Evolutionary conservation across 2,329 filamentous ascomycete genomes (phyloP).

Genomic region (Lithohypha guttulata): DNA sequence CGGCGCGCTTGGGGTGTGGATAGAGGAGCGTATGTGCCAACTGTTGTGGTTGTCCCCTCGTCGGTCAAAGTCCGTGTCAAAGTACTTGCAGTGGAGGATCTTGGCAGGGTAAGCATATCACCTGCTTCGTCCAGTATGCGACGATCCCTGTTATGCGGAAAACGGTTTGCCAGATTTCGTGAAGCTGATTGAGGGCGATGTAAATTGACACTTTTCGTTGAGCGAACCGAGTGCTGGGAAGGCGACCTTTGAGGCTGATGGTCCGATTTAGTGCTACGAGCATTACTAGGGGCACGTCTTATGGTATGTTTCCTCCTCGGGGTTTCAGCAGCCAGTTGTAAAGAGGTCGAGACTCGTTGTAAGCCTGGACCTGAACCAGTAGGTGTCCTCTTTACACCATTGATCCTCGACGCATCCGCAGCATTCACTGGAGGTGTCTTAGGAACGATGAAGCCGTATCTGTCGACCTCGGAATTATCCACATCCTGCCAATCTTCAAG

Average conservation of each 20-base stretch:
- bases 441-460: conserved; percentile 54
- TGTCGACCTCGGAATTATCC: conserved; percentile 48
- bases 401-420: conserved; percentile 13
- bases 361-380: conserved; percentile 32
- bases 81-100: conserved; percentile 8
- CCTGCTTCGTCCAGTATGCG: conserved; percentile 48
- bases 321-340: conserved; percentile 46
- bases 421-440: conserved; percentile 16
- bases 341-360: conserved; percentile 49
- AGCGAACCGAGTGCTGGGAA: conserved; percentile 1
- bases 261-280: conserved; percentile 35
- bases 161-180: conserved; percentile 42
- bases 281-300: conserved; percentile 39
- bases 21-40: not conserved
- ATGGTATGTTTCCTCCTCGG: conserved; percentile 44
- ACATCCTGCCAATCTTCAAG: conserved; percentile 56
- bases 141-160: conserved; percentile 44
- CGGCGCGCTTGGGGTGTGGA: conserved; percentile 20
- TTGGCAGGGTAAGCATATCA: conserved; percentile 52
- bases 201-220: conserved; percentile 25
- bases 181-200: conserved; percentile 35
- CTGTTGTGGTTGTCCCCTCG: conserved; percentile 2
- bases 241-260: conserved; percentile 18
- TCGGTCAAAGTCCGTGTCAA: conserved; percentile 1
- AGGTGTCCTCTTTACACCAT: conserved; percentile 16